These are phyloP conservation scores for Marsdenia floribunda DNA, from an alignment of 257 asterid genomes.

Conservation along the genomic window DNA sequence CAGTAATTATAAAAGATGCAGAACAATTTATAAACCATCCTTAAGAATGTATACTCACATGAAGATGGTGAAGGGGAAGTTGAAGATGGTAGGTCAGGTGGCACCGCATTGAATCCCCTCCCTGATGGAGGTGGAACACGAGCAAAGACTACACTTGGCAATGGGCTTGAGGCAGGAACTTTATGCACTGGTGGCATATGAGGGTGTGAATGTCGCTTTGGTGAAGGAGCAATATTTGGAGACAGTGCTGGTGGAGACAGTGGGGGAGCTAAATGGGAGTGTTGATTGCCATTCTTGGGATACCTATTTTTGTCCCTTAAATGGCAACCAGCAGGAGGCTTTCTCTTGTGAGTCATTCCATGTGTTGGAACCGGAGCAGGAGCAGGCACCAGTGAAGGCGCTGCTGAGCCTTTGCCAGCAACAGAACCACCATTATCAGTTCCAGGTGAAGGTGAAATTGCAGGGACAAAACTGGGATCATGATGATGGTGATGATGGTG, in stretches of 20 bases:
- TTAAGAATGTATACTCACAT: slow-evolving; percentile 49
- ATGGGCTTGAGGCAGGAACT: slow-evolving; percentile 46
- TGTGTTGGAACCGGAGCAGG: slow-evolving; percentile 28
- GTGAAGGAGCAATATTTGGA: slow-evolving; percentile 48
- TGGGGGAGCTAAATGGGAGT: slow-evolving; percentile 54
- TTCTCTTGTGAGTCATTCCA: slow-evolving; percentile 30
- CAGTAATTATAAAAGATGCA: not conserved
- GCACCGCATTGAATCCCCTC: slow-evolving; percentile 39
- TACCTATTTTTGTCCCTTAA: slow-evolving; percentile 36
- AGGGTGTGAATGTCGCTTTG: slow-evolving; percentile 27
- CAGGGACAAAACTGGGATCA: slow-evolving; percentile 41
- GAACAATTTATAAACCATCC: not conserved
- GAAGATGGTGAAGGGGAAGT: slow-evolving; percentile 58
- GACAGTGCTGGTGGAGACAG: slow-evolving; percentile 48
- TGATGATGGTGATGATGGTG: slow-evolving; percentile 44
- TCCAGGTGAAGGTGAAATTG: slow-evolving; percentile 61
- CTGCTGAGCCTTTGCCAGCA: slow-evolving; percentile 31
- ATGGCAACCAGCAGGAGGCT: slow-evolving; percentile 65
- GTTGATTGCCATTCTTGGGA: slow-evolving; percentile 46
- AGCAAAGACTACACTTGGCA: slow-evolving; percentile 45
- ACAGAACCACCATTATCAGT: slow-evolving; percentile 26
- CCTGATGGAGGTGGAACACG: slow-evolving; percentile 51
- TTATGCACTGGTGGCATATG: slow-evolving; percentile 32
- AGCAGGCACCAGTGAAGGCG: slow-evolving; percentile 37
- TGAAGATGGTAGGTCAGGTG: slow-evolving; percentile 43